phyloP scores from a whole-genome alignment of 805 yeast genomes.

The Wickerhamomyces canadensis region DNA sequence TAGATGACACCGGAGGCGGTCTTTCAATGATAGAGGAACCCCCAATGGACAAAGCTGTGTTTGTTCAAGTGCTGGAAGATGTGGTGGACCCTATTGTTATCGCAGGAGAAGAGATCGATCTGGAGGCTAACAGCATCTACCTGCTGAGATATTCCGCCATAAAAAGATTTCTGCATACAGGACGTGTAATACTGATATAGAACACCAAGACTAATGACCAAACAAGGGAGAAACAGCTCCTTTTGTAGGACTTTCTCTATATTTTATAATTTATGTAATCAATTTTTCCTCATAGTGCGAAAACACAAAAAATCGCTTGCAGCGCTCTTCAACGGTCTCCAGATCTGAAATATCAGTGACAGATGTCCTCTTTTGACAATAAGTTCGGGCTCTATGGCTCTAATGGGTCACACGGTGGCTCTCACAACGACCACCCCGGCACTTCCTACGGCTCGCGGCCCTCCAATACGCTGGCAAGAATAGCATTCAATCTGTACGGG shows the following conservation, averaged over 20 bases:
- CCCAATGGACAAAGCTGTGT: slow-evolving; percentile 71
- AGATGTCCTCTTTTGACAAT: slow-evolving; percentile 5
- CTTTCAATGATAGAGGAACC: slow-evolving; percentile 78
- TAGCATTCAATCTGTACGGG: slow-evolving; percentile 59
- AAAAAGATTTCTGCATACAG: slow-evolving; percentile 32
- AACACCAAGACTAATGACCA: neutral
- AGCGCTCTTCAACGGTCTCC: too few species aligned
- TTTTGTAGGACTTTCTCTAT: too few species aligned
- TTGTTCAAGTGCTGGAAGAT: slow-evolving; percentile 47
- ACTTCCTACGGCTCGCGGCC: slow-evolving; percentile 18
- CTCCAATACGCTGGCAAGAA: slow-evolving; percentile 37
- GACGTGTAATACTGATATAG: slow-evolving; percentile 38
- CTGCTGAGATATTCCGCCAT: slow-evolving; percentile 63
- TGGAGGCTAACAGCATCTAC: slow-evolving; percentile 62
- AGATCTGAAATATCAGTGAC: too few species aligned
- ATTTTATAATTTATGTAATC: too few species aligned
- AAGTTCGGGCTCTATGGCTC: slow-evolving; percentile 1
- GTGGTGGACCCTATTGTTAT: slow-evolving; percentile 35
- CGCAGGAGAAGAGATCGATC: slow-evolving; percentile 52
- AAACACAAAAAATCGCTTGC: too few species aligned
- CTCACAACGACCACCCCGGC: slow-evolving; percentile 4
- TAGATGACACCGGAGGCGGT: slow-evolving; percentile 70
- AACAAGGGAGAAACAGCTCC: too few species aligned
- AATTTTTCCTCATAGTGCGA: too few species aligned
- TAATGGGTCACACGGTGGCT: neutral